Conservation (phyloP, 352 stramenopile genomes). For the Phytophthora litchii region DNA sequence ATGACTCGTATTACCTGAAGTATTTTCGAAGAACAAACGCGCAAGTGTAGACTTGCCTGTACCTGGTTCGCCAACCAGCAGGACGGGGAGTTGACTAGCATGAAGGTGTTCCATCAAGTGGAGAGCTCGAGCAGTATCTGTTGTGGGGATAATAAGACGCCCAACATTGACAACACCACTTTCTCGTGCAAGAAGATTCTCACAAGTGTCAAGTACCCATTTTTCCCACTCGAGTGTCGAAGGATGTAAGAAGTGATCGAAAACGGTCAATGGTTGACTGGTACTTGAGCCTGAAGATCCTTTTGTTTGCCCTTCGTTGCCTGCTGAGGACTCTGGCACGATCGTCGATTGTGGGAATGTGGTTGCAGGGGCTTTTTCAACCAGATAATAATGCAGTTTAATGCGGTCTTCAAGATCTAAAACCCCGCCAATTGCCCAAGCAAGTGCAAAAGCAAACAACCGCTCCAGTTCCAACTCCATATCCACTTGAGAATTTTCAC, state of each 20-base stretch:
- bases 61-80: constrained; percentile 86
- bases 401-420: constrained; percentile 81
- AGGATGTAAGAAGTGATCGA: constrained; percentile 91
- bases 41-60: constrained; percentile 89
- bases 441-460: constrained; percentile 84
- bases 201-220: constrained; percentile 62
- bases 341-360: constrained; percentile 35
- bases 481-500: constrained; percentile 45
- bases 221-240: constrained; percentile 92
- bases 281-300: constrained; percentile 5
- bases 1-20: constrained; percentile 6
- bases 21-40: constrained; percentile 76
- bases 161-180: constrained; percentile 66
- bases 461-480: constrained; percentile 78
- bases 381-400: constrained; percentile 78
- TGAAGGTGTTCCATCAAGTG: constrained; percentile 78
- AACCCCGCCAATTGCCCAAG: constrained; percentile 86
- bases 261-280: constrained; percentile 67
- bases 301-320: constrained; percentile 9
- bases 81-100: constrained; percentile 55
- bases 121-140: constrained; percentile 77
- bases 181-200: constrained; percentile 32
- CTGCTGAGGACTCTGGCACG: background rate
- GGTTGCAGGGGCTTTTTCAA: constrained; percentile 32
- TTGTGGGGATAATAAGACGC: constrained; percentile 86